A percentile compares a stretch with the other conserved stretches of the same genome.
Conservation (phyloP, 352 stramenopile genomes). For the Globisporangium carolinianum region DNA sequence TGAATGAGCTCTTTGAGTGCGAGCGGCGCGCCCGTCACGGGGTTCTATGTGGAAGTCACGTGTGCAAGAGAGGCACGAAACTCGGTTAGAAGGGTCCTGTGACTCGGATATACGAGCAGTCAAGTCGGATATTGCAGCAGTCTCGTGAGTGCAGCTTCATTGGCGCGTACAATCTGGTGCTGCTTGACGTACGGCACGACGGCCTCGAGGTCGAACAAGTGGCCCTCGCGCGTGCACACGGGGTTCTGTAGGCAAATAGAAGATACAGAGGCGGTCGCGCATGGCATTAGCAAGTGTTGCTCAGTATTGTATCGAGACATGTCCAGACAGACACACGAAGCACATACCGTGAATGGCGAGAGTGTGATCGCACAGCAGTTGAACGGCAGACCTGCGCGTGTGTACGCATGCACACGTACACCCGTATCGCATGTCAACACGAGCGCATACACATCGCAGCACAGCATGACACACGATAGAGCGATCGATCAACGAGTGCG, state of each 20-base stretch:
- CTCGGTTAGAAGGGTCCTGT: neutral
- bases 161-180: conserved; percentile 81
- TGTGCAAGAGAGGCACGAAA: neutral
- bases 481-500: neutral
- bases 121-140: too few relatives aligned
- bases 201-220: conserved; percentile 96
- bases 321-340: neutral
- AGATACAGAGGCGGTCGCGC: neutral
- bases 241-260: conserved; percentile 53
- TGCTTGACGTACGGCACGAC: conserved; percentile 96
- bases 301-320: neutral
- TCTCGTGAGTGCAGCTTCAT: too few relatives aligned
- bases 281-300: neutral
- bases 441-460: too few relatives aligned
- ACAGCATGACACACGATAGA: too few relatives aligned
- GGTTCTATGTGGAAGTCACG: conserved; percentile 61
- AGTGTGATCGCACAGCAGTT: conserved; percentile 98
- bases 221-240: conserved; percentile 92
- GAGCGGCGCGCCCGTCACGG: conserved; percentile 90
- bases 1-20: conserved; percentile 92
- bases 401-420: neutral
- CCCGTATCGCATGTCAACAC: neutral
- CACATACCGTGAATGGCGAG: conserved; percentile 68
- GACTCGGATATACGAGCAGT: too few relatives aligned
- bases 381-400: conserved; percentile 88